Base-by-base conservation (phyloP, 768 basidiomycete species). In the Royoungia palumana region DNA sequence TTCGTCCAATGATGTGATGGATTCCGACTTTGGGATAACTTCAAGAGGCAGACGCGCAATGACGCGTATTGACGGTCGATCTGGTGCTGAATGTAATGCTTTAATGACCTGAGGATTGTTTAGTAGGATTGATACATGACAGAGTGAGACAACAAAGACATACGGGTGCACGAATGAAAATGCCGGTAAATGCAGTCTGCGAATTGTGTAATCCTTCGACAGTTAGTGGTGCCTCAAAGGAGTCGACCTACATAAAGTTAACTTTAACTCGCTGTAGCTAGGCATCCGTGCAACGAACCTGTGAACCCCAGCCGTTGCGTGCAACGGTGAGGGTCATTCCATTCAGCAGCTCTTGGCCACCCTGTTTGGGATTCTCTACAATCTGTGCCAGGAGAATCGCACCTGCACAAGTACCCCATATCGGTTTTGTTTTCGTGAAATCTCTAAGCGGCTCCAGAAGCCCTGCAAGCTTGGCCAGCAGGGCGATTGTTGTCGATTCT, bases 391-490 rank as follows among this genome's bases (percentile, higher is more conserved):
- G 79, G 17, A 97, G 73, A 45, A 97, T 96, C 35, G 94, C 94
- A 11, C 95, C 94, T 0, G 94, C 94, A 67, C 94, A 98, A 0
- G 93, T 96, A 3, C 94, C 94, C 93, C 93, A 98, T 3, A 94
- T 80, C 0, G 91, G 83, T 62, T 87, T 91, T 1, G 60, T 65
- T 55, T 73, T 72, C n/a, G 84, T 73, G 55, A 94, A 94, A 32
- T 79, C 75, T 32, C 79, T 75, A 5, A 98, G 74, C 7, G 89
- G 91, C n/a, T 87, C 82, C 14, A 93, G 64, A 35, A 98, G 77
- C 0, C 90, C 90, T 0, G 85, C 78, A 24, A 84, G 75, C 46
- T 77, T 77, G 24, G 83, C 89, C 17, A 87, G 75, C 41, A 89
- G 75, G 2, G 84, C 89, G 51, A 98, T 97, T 3, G 94, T 91